A percentile compares a stretch with the other conserved stretches of the same genome.
Evolutionary conservation across 192 early-diverging fungal genomes (phyloP).

Genomic region (Geosiphon pyriformis): DNA sequence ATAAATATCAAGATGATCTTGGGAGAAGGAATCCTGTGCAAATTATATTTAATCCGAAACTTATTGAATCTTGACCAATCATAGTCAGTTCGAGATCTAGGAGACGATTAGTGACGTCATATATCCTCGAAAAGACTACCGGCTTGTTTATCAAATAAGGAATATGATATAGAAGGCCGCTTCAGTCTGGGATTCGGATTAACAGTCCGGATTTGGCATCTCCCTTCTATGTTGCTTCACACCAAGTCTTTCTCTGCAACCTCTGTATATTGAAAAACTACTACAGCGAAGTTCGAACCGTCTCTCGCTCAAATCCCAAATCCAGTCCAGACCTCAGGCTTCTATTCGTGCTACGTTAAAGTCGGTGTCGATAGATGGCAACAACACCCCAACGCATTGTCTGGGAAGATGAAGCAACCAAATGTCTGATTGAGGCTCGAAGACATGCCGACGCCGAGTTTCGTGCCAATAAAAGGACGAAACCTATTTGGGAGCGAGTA

Average conservation of each 20-base stretch:
- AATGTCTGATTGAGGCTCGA: conserved; percentile 3
- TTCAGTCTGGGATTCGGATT: neutral
- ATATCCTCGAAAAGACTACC: no score
- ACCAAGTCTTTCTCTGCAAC: neutral
- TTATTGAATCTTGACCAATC: no score
- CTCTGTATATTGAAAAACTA: neutral
- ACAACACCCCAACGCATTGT: neutral
- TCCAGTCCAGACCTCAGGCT: neutral
- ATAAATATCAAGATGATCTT: no score
- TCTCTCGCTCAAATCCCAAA: neutral
- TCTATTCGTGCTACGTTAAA: neutral
- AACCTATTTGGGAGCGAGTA: neutral
- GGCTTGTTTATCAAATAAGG: no score
- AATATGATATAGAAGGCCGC: no score
- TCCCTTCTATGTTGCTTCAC: neutral
- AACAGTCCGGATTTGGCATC: neutral
- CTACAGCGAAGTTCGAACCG: no score
- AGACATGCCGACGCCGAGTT: neutral
- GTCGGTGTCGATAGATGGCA: neutral
- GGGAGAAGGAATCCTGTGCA: no score
- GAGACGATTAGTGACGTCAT: no score
- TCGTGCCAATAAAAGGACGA: conserved; percentile 3
- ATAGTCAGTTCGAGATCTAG: no score
- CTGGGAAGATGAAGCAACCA: conserved; percentile 1
- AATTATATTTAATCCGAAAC: no score